Evolutionary conservation across 208 protist genomes (phyloP).

Genomic region (Leishmania tropica): DNA sequence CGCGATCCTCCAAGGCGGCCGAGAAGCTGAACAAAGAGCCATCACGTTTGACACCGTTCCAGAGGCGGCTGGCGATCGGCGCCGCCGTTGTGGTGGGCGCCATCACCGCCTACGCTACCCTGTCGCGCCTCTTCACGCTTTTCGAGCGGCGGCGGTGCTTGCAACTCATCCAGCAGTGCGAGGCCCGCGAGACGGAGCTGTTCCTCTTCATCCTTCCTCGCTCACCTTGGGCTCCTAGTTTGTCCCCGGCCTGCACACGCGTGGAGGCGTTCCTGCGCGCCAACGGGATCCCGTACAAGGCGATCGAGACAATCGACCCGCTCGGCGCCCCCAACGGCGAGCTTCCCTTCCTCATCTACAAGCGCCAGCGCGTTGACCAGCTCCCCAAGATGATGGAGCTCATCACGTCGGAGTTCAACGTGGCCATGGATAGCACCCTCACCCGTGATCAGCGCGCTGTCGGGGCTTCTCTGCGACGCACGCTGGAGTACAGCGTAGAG

Average conservation of each 20-base stretch:
- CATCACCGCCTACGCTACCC: conserved; percentile 29
- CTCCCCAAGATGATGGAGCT: conserved; percentile 42
- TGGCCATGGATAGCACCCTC: conserved; percentile 46
- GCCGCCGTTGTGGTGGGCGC: conserved; percentile 37
- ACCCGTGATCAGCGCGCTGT: conserved; percentile 42
- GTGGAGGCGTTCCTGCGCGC: conserved; percentile 66
- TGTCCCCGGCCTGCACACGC: conserved; percentile 48
- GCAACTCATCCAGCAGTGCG: conserved; percentile 29
- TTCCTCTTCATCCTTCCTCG: conserved; percentile 60
- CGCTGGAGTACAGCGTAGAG: conserved; percentile 49
- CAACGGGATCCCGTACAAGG: conserved; percentile 56
- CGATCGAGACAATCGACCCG: conserved; percentile 41
- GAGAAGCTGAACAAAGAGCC: background rate
- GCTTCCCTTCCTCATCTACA: conserved; percentile 59
- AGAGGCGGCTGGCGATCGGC: conserved; percentile 31
- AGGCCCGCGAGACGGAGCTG: conserved; percentile 29
- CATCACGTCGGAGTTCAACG: conserved; percentile 39
- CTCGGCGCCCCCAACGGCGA: conserved; percentile 35
- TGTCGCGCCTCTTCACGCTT: conserved; percentile 35
- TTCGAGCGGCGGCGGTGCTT: conserved; percentile 30
- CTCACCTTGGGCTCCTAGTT: conserved; percentile 45
- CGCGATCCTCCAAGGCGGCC: background rate
- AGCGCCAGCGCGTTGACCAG: conserved; percentile 31
- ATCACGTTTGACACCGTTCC: conserved; percentile 9
- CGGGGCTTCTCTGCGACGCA: conserved; percentile 40